phyloP scores from a whole-genome alignment of 352 stramenopile genomes.

The Globisporangium echinulatum region DNA sequence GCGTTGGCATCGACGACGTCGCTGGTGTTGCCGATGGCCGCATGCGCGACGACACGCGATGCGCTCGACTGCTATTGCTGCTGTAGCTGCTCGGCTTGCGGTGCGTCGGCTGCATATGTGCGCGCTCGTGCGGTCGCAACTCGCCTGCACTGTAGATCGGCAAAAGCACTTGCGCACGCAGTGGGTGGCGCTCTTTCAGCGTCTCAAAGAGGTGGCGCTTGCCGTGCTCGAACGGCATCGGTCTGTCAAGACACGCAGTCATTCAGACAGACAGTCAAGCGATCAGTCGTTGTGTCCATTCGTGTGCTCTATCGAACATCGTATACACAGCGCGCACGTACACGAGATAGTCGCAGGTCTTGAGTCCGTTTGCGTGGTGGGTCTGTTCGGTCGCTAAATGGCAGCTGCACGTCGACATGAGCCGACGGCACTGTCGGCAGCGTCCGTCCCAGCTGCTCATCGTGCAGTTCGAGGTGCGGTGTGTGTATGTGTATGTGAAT shows the following conservation, averaged over 20 bases:
- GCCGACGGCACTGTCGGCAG: conserved; percentile 11
- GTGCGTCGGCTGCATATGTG: not conserved
- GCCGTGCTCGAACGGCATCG: conserved; percentile 7
- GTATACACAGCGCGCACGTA: conserved; percentile 1
- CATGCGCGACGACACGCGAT: not conserved
- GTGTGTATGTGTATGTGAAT: not conserved
- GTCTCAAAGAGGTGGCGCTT: conserved; percentile 17
- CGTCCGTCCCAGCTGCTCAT: conserved; percentile 17
- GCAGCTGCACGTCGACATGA: conserved; percentile 19
- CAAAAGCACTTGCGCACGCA: conserved; percentile 8
- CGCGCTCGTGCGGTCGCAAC: not conserved
- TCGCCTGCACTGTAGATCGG: conserved; percentile 2
- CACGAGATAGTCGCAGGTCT: not conserved
- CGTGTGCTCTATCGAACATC: not conserved
- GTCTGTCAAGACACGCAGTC: not conserved
- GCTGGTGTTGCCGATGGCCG: not conserved
- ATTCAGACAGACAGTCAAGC: not conserved
- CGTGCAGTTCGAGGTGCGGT: not conserved
- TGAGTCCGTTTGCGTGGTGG: conserved; percentile 4
- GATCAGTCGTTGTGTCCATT: not conserved
- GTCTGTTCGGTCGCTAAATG: conserved; percentile 9
- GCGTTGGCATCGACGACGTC: conserved; percentile 6
- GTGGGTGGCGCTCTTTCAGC: conserved; percentile 11
- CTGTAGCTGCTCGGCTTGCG: conserved; percentile 1
- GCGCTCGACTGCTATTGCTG: conserved; percentile 4